phyloP scores from a whole-genome alignment of 441 rosid species.

The Arabidopsis hybrid region DNA sequence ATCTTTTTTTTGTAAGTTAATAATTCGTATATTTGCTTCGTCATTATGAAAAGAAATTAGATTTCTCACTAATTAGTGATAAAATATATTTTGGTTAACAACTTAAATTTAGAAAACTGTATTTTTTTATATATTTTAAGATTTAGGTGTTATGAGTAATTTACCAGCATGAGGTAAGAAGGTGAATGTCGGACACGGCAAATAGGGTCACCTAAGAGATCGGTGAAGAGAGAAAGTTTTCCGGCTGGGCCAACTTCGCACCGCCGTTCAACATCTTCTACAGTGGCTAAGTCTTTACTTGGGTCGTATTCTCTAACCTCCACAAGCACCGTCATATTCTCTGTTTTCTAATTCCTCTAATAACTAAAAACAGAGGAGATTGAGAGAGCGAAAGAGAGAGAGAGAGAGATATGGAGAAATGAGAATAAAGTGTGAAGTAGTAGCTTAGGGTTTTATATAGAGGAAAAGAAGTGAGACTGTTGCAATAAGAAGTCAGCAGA shows the following conservation, averaged over 20 bases:
- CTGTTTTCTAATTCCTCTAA: not conserved
- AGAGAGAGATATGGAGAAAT: conserved; percentile 57
- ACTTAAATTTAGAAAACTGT: not conserved
- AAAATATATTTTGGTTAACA: too few species aligned
- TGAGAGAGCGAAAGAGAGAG: not conserved
- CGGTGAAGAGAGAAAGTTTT: conserved; percentile 88
- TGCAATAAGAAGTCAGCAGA: conserved; percentile 32
- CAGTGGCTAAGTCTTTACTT: conserved; percentile 58
- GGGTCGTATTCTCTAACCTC: conserved; percentile 80
- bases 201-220: conserved; percentile 95
- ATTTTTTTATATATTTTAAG: too few species aligned
- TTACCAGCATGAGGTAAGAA: conserved; percentile 96
- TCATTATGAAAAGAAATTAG: not conserved
- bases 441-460: conserved; percentile 40
- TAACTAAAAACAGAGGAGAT: not conserved
- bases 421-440: conserved; percentile 29
- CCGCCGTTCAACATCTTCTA: conserved; percentile 77
- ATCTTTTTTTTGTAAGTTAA: not conserved
- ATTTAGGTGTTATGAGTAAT: not conserved
- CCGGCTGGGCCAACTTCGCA: conserved; percentile 96
- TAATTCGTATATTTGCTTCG: not conserved
- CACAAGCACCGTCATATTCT: conserved; percentile 40
- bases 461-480: conserved; percentile 23
- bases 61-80: not conserved
- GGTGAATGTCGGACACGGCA: conserved; percentile 98